Percentiles rank a stretch among this genome's conserved stretches.
phyloP scores from a whole-genome alignment of 495 filamentous ascomycete genomes.

The Penicillium herquei region DNA sequence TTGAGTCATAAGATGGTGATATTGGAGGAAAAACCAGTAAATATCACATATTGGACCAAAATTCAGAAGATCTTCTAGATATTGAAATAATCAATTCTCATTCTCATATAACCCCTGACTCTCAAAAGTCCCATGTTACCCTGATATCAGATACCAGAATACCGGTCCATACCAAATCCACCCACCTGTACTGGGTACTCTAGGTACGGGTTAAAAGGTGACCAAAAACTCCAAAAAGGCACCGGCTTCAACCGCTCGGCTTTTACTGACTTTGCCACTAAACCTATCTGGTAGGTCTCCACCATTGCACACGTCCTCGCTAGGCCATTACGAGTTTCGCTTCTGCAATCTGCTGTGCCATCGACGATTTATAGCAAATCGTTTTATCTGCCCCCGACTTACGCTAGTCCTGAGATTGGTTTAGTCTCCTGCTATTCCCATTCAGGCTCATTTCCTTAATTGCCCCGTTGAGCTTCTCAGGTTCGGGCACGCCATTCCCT shows the following conservation, averaged over 20 bases:
- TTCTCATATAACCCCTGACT: too few species aligned
- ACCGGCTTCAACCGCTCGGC: not conserved
- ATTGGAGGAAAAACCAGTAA: too few species aligned
- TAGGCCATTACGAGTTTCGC: slow-evolving; percentile 26
- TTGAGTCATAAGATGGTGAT: too few species aligned
- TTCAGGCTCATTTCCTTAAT: slow-evolving; percentile 19
- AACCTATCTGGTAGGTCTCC: not conserved
- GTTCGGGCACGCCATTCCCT: slow-evolving; percentile 44
- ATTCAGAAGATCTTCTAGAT: too few species aligned
- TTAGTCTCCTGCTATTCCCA: slow-evolving; percentile 27
- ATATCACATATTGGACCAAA: too few species aligned
- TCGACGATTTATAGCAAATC: not conserved
- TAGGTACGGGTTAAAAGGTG: too few species aligned
- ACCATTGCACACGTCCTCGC: not conserved
- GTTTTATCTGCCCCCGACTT: slow-evolving; percentile 30
- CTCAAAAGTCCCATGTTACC: too few species aligned
- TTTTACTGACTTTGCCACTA: slow-evolving; percentile 14
- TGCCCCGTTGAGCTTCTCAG: slow-evolving; percentile 12
- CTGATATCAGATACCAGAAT: too few species aligned
- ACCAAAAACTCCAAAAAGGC: too few species aligned
- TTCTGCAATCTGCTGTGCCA: slow-evolving; percentile 5
- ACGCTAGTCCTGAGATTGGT: slow-evolving; percentile 33
- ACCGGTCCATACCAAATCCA: too few species aligned
- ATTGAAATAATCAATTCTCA: too few species aligned
- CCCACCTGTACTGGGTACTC: too few species aligned